phyloP scores from a whole-genome alignment of 192 early-diverging fungal genomes.

The Lunasporangiospora selenospora region DNA sequence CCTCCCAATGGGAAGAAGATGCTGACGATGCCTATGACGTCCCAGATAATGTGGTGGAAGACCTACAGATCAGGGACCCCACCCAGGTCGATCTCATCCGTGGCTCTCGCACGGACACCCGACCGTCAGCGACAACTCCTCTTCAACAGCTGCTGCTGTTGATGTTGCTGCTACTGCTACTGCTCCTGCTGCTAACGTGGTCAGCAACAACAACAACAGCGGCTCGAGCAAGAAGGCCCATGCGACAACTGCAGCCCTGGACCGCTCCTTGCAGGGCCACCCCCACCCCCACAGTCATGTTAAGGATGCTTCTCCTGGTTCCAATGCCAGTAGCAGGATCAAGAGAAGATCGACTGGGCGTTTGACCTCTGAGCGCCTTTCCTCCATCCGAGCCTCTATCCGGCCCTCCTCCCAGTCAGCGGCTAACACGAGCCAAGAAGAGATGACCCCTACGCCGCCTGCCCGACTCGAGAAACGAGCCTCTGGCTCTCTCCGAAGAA shows the following conservation, averaged over 20 bases:
- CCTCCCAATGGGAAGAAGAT: slow-evolving; percentile 3
- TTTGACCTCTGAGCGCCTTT: background rate
- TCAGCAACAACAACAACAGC: too few relatives aligned
- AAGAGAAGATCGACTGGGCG: slow-evolving; percentile 31
- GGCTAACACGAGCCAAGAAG: too few relatives aligned
- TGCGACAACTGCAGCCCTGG: slow-evolving; percentile 5
- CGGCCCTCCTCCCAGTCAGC: slow-evolving; percentile 3
- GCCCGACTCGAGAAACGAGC: slow-evolving; percentile 7
- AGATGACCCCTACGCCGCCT: background rate
- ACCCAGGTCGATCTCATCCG: too few relatives aligned
- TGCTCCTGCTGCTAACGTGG: too few relatives aligned
- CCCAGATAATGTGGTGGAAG: too few relatives aligned
- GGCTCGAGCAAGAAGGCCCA: slow-evolving; percentile 39
- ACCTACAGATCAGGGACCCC: too few relatives aligned
- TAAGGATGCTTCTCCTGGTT: too few relatives aligned
- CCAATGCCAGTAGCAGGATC: slow-evolving; percentile 9
- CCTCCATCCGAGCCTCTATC: background rate
- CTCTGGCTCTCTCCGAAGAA: slow-evolving; percentile 30
- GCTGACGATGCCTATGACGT: slow-evolving; percentile 28
- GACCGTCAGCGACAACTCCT: too few relatives aligned
- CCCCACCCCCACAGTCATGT: background rate
- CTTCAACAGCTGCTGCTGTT: too few relatives aligned
- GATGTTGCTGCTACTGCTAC: too few relatives aligned
- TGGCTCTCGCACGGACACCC: too few relatives aligned
- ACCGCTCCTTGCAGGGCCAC: background rate